phyloP scores from a whole-genome alignment of 2,329 filamentous ascomycete species.

The Aspergillus sp. region DNA sequence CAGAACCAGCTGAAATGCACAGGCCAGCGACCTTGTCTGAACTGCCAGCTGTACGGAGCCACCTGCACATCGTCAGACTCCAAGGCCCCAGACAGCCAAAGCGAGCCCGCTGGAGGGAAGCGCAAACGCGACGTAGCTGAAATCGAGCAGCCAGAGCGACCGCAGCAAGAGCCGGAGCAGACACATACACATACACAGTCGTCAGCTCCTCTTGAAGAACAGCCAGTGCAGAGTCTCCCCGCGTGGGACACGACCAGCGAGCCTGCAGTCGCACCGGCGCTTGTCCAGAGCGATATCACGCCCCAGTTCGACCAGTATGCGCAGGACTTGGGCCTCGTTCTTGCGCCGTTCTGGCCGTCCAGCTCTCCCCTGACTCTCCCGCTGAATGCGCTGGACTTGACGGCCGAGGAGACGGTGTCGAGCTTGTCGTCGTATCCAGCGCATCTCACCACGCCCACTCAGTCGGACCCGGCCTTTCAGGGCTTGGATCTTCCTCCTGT shows the following conservation, averaged over 20 bases:
- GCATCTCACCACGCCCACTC: neutral
- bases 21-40: slow-evolving; percentile 3
- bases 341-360: neutral
- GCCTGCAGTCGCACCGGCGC: neutral
- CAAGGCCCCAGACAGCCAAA: neutral
- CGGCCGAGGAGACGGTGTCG: neutral
- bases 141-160: neutral
- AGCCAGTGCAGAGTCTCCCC: no score
- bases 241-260: no score
- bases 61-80: neutral
- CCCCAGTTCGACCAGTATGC: slow-evolving; percentile 2
- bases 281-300: neutral
- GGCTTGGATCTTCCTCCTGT: neutral
- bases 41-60: slow-evolving; percentile 4
- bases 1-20: slow-evolving; percentile 1
- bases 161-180: neutral
- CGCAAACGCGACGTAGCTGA: neutral
- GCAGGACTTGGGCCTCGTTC: neutral
- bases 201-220: no score
- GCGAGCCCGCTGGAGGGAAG: neutral
- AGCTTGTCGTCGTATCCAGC: neutral
- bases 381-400: neutral
- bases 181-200: no score
- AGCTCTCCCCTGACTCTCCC: neutral
- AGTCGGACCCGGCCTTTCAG: neutral